Evolutionary conservation across 2,329 filamentous ascomycete species (phyloP).

Genomic region (Penicillium sp.): DNA sequence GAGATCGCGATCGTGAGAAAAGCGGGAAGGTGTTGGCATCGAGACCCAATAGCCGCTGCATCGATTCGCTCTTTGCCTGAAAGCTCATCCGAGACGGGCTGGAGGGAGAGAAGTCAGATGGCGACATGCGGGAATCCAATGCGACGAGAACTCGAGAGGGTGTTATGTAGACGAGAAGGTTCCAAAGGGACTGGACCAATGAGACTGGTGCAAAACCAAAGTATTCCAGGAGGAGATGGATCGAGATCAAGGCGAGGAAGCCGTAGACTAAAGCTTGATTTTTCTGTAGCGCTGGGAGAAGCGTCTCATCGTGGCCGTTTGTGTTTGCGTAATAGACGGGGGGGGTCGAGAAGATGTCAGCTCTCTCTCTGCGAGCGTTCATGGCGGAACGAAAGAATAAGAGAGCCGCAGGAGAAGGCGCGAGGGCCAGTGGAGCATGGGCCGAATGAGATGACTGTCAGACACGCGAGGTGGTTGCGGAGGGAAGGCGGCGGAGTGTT

Average conservation of each 20-base stretch:
- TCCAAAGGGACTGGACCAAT: conserved; percentile 37
- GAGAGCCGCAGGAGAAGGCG: conserved; percentile 23
- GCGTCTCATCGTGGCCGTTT: conserved; percentile 35
- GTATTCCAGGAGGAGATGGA: conserved; percentile 32
- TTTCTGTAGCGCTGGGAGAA: conserved; percentile 27
- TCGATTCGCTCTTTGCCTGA: conserved; percentile 60
- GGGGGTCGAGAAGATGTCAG: conserved; percentile 30
- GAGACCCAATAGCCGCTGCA: conserved; percentile 62
- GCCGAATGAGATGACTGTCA: neutral
- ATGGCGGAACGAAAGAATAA: conserved; percentile 30
- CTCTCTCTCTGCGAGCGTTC: conserved; percentile 34
- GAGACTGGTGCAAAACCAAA: conserved; percentile 31
- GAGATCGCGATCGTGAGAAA: conserved; percentile 54
- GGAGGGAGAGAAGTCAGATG: conserved; percentile 41
- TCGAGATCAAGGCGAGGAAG: conserved; percentile 28
- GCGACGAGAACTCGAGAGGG: conserved; percentile 42
- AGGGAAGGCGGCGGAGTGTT: conserved; percentile 9
- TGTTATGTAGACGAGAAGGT: conserved; percentile 38
- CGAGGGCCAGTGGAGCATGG: conserved; percentile 17
- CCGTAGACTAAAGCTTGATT: conserved; percentile 30
- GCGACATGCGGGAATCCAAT: conserved; percentile 52
- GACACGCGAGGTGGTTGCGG: neutral
- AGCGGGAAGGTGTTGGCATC: conserved; percentile 60
- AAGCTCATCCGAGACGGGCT: conserved; percentile 36
- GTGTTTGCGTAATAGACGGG: conserved; percentile 25